Evolutionary conservation across 768 basidiomycete species (phyloP), one percentile per base, ranked within the genome.

Genomic region (Suillus brevipes): DNA sequence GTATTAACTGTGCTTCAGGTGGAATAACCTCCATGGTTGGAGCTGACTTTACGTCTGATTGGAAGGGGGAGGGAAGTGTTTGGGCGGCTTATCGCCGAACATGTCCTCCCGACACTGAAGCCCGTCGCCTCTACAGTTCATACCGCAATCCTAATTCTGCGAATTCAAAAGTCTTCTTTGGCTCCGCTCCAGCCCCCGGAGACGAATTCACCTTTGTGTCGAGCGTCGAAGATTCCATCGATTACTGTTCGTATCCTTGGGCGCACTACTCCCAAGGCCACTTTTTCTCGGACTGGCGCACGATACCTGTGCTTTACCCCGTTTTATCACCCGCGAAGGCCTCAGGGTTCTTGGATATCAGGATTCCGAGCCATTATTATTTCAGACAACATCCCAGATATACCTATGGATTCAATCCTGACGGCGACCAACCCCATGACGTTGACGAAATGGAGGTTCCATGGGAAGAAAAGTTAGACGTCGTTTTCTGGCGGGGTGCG

Each of bases 71-170:
- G 53, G 94, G 96, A 4, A 90, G 80, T 58, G 91, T 97, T 56
- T 99, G 97, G 97, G 95, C 98, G 65, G 88, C 94, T 0, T 97
- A 89, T 82, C 87, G 97, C 16, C 87, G 94, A n/a, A 94, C 95
- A 0, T 99, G 97, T 74, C 79, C 86, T 23, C 94, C 95, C 1
- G 74, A 83, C 9, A 87, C 90, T 8, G 82, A 89, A 38, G 94
- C 97, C 1, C 88, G 97, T 4, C 88, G 90, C 28, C 83, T 99
- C 14, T 93, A 91, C 75, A 86, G 86, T 43, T 92, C 95, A 2
- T 81, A 91, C 12, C 88, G 94, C 45, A 79, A 84, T 52, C 73
- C 80, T 4, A 82, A 72, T 34, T 58, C 71, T 64, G 73, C 74
- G 42, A 70, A 69, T 42, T 16, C 42, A 66, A 67, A 74, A 74